Evolutionary conservation across 192 early-diverging fungal genomes (phyloP), one percentile per base, ranked within the genome.

Genomic region (Backusella luteola): DNA sequence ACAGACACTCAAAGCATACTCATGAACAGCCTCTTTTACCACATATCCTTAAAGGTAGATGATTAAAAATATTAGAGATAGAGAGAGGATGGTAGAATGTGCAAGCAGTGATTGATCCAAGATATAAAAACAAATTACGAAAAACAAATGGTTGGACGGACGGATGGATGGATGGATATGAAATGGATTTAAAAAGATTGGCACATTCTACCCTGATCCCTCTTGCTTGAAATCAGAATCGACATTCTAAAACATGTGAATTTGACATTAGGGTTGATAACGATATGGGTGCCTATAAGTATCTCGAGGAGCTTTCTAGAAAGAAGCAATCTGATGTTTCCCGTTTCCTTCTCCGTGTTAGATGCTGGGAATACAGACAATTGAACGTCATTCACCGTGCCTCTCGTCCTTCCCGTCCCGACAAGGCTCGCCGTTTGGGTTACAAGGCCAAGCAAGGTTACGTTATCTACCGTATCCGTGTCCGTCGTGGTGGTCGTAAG

Each of bases 391-490:
- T 99, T 87, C 96, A 98, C 91, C 96, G 97, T 82, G 97, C 96
- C 35, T 96, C 96, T 73, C 95, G 96, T 83, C 96, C 97, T 70
- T 96, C 96, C 78, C 96, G 96, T 85, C 96, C 96, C 76, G 96
- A 98, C 87, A 98, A 98, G 92, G 97, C 97, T 46, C 95, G 97
- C 87, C 96, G 97, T 85, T 90, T 99, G 74, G 97, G 97, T 79
- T 99, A 99, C 93, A 99, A 99, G 90, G 97, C 97, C 89, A 99
- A 99, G 91, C 97, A 98, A 90, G 97, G 97, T 84, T 99, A 93
- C 86, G 96, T 99, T 80, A 91, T 99, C 88, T 99, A 99, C 93
- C 93, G 96, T 83, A 91, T 99, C 81, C 96, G 97, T 83, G 95
- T 99, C 76, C 95, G 97, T 83, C 95, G 97, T 89, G 97, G 97